Conservation (phyloP, 768 basidiomycete species). For the Leccinum imitatum region DNA sequence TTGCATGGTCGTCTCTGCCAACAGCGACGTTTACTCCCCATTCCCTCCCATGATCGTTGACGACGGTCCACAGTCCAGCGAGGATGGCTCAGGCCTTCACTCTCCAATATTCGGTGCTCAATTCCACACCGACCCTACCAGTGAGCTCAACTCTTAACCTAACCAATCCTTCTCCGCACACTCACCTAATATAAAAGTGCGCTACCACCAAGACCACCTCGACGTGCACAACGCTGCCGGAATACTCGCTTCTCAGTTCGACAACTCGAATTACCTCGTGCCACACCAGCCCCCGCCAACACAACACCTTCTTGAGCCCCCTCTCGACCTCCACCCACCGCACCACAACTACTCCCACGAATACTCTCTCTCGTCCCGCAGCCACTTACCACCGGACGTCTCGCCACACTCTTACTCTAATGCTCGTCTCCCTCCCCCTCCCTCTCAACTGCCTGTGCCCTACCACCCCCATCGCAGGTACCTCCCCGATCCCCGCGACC, state of each 20-base stretch:
- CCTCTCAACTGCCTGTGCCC: slow-evolving; percentile 19
- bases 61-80: slow-evolving; percentile 69
- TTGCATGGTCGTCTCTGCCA: slow-evolving; percentile 58
- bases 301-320: slow-evolving; percentile 47
- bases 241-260: slow-evolving; percentile 52
- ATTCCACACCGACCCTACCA: slow-evolving; percentile 46
- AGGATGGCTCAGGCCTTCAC: slow-evolving; percentile 74
- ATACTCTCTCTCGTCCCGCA: slow-evolving; percentile 43
- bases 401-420: slow-evolving; percentile 40
- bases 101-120: slow-evolving; percentile 63
- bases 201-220: slow-evolving; percentile 49
- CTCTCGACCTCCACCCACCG: slow-evolving; percentile 44
- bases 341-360: slow-evolving; percentile 38
- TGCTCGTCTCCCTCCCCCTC: slow-evolving; percentile 42
- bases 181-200: slow-evolving; percentile 68
- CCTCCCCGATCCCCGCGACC: slow-evolving; percentile 39
- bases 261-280: slow-evolving; percentile 40
- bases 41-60: slow-evolving; percentile 57
- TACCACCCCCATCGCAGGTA: slow-evolving; percentile 34
- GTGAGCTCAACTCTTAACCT: slow-evolving; percentile 37
- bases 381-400: slow-evolving; percentile 46
- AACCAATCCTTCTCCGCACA: slow-evolving; percentile 45
- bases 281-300: slow-evolving; percentile 2
- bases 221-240: slow-evolving; percentile 48
- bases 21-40: slow-evolving; percentile 56